Base-by-base conservation (phyloP, 805 yeast genomes). In the Metschnikowia proteae region DNA sequence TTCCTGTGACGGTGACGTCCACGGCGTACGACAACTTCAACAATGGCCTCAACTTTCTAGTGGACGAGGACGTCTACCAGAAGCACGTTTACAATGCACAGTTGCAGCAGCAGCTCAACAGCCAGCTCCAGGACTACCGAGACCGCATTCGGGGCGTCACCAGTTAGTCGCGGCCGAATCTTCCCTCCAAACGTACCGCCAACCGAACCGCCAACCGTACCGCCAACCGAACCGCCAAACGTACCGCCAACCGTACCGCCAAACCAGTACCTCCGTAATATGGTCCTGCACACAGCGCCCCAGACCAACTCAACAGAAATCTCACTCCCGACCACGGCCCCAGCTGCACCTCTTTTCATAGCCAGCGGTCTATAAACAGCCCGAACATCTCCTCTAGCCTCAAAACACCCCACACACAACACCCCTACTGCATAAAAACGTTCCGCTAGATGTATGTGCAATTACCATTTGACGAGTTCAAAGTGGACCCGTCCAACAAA, bases 1-100 rank as follows among this genome's bases (percentile, higher is more conserved):
- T 90, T 1, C 98, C 98, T 0, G 48, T 65, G 1, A 25, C 52
- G 10, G 59, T 61, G 17, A 60, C 68, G 3, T 50, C 50, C 26
- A 29, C 37, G 2, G 49, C 47, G n/a, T 53, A 66, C 27, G 59
- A 57, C 1, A 51, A 49, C 3, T 56, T 53, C 35, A 61, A 58
- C 30, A 67, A 71, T 47, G 91, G 90, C 0, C 56, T 84, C 25
- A 77, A 73, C 55, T 85, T 70, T 55, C 76, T 71, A 25, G 68
- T 77, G 3, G 71, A 79, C 52, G 74, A 76, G 28, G 67, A 59
- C 3, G 61, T 76, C 1, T 71, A 73, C 51, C 70, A 68, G 6
- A 67, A 67, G 46, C 60, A 78, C 59, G 59, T 64, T 46, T 61
- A 68, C 27, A 77, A 74, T 51, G 67, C 74, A 3, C 63, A 65